A percentile compares a stretch with the other conserved stretches of the same genome.
Conservation (phyloP, 305 asterid species). For the Withania somnifera region DNA sequence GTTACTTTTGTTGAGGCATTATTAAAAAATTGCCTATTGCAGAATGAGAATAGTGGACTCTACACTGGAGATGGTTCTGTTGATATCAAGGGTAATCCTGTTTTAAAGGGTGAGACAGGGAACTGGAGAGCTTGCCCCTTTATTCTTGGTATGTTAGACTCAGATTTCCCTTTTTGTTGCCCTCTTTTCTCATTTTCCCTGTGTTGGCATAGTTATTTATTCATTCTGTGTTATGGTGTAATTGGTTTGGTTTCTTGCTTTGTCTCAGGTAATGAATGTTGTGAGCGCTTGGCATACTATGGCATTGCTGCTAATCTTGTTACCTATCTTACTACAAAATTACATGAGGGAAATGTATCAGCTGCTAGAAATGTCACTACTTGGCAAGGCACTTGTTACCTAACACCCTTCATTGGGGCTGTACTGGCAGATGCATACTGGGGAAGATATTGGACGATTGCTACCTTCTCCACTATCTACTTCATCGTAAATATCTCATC, state of each 20-base stretch:
- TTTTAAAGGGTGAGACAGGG: conserved; percentile 79
- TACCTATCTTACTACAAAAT: conserved; percentile 70
- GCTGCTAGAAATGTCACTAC: conserved; percentile 96
- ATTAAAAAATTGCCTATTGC: background rate
- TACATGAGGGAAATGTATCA: conserved; percentile 83
- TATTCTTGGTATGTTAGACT: conserved; percentile 54
- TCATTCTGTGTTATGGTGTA: background rate
- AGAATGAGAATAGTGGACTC: conserved; percentile 39
- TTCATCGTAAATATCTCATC: conserved; percentile 44
- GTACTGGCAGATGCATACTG: conserved; percentile 92
- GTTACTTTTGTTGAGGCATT: background rate
- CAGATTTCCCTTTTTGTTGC: background rate
- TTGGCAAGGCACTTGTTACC: conserved; percentile 96
- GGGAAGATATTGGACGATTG: conserved; percentile 99
- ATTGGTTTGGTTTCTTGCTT: conserved; percentile 11
- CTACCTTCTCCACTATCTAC: conserved; percentile 81
- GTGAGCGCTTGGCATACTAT: conserved; percentile 93
- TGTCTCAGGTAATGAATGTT: conserved; percentile 83
- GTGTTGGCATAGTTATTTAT: background rate
- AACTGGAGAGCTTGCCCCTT: conserved; percentile 97
- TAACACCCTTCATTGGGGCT: conserved; percentile 91
- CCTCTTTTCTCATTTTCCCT: background rate
- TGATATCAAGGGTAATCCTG: conserved; percentile 82
- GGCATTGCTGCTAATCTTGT: conserved; percentile 93
- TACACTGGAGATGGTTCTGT: conserved; percentile 91